Conservation (phyloP, 148 eudicot genomes). For the Agrostemma githago region DNA sequence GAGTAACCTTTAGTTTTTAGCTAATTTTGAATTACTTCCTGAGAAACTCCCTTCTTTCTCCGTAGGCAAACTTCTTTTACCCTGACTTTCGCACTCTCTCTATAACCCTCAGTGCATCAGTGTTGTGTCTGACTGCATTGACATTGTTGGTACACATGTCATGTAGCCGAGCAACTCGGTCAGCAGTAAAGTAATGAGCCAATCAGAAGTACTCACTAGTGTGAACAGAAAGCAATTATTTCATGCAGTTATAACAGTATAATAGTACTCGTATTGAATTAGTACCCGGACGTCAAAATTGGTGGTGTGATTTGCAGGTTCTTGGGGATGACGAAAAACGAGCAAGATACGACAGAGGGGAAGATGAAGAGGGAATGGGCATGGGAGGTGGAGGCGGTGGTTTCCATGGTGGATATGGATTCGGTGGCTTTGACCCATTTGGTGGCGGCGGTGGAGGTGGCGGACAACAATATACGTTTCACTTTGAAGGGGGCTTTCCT, state of each 20-base stretch:
- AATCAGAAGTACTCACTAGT: neutral
- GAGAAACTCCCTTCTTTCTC: neutral
- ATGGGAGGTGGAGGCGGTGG: constrained; percentile 49
- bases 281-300: constrained; percentile 1
- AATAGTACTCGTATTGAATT: too few relatives aligned
- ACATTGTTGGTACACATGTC: neutral
- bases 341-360: constrained; percentile 77
- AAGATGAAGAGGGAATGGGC: constrained; percentile 82
- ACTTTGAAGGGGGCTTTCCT: constrained; percentile 93
- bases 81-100: neutral
- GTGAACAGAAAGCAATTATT: neutral
- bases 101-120: neutral
- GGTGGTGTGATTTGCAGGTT: constrained; percentile 38
- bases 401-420: constrained; percentile 55
- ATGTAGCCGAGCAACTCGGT: neutral
- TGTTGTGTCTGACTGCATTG: neutral
- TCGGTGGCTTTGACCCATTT: constrained; percentile 84
- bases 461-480: constrained; percentile 85
- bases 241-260: neutral
- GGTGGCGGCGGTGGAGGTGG: constrained; percentile 42
- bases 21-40: neutral
- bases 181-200: neutral
- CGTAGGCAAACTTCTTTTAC: neutral
- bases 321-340: constrained; percentile 93
- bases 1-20: neutral